phyloP scores from a whole-genome alignment of 441 rosid genomes.

The Capsella rubella region DNA sequence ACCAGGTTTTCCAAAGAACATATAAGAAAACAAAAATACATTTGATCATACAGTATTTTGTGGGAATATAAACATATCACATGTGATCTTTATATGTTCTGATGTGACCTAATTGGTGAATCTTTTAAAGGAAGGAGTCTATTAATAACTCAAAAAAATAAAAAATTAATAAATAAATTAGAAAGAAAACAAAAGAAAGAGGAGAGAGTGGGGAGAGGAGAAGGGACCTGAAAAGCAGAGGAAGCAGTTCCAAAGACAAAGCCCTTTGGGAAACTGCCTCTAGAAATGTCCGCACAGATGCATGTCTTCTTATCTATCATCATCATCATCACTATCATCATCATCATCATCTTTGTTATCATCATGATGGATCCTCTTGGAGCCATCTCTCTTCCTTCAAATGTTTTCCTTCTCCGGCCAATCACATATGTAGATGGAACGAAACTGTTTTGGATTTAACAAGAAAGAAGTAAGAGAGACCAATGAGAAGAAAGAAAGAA shows the following conservation, averaged over 20 bases:
- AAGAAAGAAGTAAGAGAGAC: conserved; percentile 9
- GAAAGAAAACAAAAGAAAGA: not conserved
- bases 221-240: conserved; percentile 85
- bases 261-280: conserved; percentile 79
- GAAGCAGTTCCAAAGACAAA: conserved; percentile 97
- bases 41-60: not conserved
- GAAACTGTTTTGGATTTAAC: not conserved
- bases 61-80: conserved; percentile 18
- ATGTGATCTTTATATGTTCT: conserved; percentile 28
- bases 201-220: conserved; percentile 27
- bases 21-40: not conserved
- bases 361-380: conserved; percentile 38
- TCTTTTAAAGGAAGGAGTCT: not conserved
- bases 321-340: conserved; percentile 13
- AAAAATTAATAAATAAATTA: too few species aligned
- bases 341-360: conserved; percentile 20
- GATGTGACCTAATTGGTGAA: conserved; percentile 22
- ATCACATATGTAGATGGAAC: conserved; percentile 19
- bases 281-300: conserved; percentile 54
- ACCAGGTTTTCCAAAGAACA: not conserved
- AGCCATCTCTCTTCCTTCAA: conserved; percentile 29
- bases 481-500: not conserved
- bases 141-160: not conserved
- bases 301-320: conserved; percentile 47
- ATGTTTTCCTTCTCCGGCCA: not conserved